Evolutionary conservation across 768 basidiomycete genomes (phyloP), one percentile per base, ranked within the genome.

Genomic region (Boletus fagicola): DNA sequence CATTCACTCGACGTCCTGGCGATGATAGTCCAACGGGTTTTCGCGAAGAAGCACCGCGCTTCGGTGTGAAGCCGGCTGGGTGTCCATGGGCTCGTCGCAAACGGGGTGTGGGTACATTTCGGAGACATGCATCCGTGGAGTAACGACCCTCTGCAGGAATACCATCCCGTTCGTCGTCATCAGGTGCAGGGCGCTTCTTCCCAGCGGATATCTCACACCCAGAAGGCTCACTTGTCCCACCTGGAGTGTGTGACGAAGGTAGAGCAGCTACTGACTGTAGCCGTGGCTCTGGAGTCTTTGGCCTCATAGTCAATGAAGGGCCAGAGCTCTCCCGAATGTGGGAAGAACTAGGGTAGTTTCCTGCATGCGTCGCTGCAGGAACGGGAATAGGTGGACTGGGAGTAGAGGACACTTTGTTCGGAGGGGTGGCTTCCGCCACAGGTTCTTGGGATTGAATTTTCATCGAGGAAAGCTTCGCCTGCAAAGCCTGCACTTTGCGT

Each of bases 121-220:
- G 68, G 10, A 55, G 63, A 54, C 65, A 76, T 22, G 77, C 73
- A 28, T 80, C 69, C 44, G 50, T 65, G 39, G 53, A 72, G 76
- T 74, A 38, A 79, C 85, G 74, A 82, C 88, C 86, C 65, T 91
- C 88, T 0, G 82, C 79, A 26, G 88, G 86, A 28, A 87, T 72
- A 51, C 79, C 78, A 70, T 80, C 66, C 60, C 77, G 74, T 49
- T 90, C 88, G 60, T 87, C 88, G 62, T 92, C 89, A 54, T 91
- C 90, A 2, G 90, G 90, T 28, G 84, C 86, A 24, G 83, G 81
- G 12, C 90, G 81, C 67, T 91, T 92, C 75, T 84, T 86, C 31
- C 87, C 85, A 30, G 72, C 65, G 36, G 82, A 79, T 7, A 64
- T 57, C 16, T 80, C 72, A 22, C 74, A 42, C 12, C 48, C 68